phyloP scores from a whole-genome alignment of 306 rosid genomes.

The Oxytropis ochrocephala region DNA sequence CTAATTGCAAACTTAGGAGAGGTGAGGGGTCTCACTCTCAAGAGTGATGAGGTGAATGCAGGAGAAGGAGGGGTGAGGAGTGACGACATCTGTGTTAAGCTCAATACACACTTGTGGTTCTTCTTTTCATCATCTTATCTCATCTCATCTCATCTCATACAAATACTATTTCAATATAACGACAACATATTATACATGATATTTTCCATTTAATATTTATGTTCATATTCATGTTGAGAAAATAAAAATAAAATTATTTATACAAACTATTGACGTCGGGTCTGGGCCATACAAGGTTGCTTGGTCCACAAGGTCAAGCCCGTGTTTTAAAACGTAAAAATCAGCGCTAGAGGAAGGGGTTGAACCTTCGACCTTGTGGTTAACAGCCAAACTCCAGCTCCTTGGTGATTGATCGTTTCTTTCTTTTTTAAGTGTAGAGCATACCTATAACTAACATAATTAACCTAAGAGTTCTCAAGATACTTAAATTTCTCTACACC shows the following conservation, averaged over 20 bases:
- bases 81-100: conserved; percentile 16
- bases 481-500: too few species aligned
- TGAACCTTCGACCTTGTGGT: conserved; percentile 91
- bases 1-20: conserved; percentile 20
- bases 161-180: neutral
- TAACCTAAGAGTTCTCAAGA: too few species aligned
- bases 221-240: neutral
- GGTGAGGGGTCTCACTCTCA: conserved; percentile 30
- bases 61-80: conserved; percentile 35
- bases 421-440: too few species aligned
- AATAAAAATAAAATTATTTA: neutral
- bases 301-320: neutral
- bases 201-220: neutral
- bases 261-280: neutral
- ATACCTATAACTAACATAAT: too few species aligned
- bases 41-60: conserved; percentile 27
- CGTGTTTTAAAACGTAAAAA: too few species aligned
- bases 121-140: conserved; percentile 45
- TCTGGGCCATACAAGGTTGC: too few species aligned
- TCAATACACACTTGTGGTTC: conserved; percentile 21
- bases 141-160: neutral
- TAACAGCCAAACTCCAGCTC: conserved; percentile 76
- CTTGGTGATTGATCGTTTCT: too few species aligned
- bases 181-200: too few species aligned
- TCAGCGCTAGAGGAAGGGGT: conserved; percentile 66